A percentile compares a stretch with the other conserved stretches of the same genome.
phyloP scores from a whole-genome alignment of 306 rosid genomes.

The Vicia sativa region DNA sequence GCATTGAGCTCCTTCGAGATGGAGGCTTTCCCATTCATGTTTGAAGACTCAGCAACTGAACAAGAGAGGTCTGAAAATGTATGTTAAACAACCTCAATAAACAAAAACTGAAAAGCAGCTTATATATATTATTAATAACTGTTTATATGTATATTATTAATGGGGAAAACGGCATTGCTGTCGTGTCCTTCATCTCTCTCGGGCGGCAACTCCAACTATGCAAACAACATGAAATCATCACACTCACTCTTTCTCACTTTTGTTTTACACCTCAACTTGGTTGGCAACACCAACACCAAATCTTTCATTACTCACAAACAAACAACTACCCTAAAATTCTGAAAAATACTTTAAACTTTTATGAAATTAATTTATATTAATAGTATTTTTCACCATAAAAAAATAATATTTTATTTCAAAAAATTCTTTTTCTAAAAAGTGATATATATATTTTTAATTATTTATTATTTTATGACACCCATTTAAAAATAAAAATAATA shows the following conservation, averaged over 20 bases:
- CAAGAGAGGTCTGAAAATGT: neutral
- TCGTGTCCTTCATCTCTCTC: neutral
- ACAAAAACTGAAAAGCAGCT: neutral
- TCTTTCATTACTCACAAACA: neutral
- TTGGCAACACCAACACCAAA: neutral
- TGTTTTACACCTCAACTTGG: constrained; percentile 3
- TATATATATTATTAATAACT: too few species aligned
- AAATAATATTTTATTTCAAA: too few species aligned
- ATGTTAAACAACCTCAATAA: neutral
- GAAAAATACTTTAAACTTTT: too few species aligned
- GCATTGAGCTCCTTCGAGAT: constrained; percentile 84
- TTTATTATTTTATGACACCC: too few species aligned
- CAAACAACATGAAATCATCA: neutral
- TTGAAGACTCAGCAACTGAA: constrained; percentile 3
- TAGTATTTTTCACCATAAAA: too few species aligned
- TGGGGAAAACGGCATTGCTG: neutral
- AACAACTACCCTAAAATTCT: neutral
- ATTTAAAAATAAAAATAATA: too few species aligned
- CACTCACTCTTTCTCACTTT: neutral
- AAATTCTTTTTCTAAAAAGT: too few species aligned
- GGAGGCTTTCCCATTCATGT: constrained; percentile 76
- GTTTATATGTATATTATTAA: neutral
- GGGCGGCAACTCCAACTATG: constrained; percentile 3
- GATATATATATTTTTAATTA: too few species aligned
- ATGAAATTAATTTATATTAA: too few species aligned